A percentile compares a stretch with the other conserved stretches of the same genome.
phyloP scores from a whole-genome alignment of 208 protist genomes.

The Entamoeba dispar region DNA sequence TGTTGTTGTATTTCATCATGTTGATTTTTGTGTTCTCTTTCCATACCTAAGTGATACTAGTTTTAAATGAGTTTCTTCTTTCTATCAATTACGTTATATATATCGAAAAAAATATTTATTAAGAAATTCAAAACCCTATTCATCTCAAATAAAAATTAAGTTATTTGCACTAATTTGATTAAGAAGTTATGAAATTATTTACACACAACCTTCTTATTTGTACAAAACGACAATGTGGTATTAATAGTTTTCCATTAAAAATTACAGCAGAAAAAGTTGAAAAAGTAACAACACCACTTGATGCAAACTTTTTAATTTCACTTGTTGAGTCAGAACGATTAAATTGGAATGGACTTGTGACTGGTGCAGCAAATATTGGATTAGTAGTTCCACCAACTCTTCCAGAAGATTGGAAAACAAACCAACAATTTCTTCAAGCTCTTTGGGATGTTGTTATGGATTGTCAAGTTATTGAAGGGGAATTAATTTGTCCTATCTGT shows the following conservation, averaged over 20 bases:
- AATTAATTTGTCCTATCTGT: not conserved
- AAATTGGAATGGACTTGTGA: not conserved
- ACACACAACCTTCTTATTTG: not conserved
- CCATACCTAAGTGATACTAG: too few relatives aligned
- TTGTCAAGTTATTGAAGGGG: not conserved
- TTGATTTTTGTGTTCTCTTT: too few relatives aligned
- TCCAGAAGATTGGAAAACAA: not conserved
- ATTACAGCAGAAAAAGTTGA: not conserved
- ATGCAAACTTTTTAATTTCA: not conserved
- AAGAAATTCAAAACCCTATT: too few relatives aligned
- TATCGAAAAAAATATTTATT: too few relatives aligned
- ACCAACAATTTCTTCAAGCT: not conserved
- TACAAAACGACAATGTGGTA: not conserved
- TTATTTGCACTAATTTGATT: too few relatives aligned
- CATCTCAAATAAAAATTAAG: too few relatives aligned
- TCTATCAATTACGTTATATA: too few relatives aligned
- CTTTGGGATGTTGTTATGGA: not conserved
- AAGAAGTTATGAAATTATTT: not conserved
- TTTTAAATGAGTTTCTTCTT: too few relatives aligned
- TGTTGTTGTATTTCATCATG: not conserved
- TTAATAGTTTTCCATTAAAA: not conserved
- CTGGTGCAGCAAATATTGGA: not conserved
- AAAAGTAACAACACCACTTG: not conserved
- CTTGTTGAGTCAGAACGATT: not conserved
- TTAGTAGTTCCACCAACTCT: not conserved